These are phyloP conservation scores for Leccinum obscurum DNA, from an alignment of 768 basidiomycete species.

Conservation along the genomic window DNA sequence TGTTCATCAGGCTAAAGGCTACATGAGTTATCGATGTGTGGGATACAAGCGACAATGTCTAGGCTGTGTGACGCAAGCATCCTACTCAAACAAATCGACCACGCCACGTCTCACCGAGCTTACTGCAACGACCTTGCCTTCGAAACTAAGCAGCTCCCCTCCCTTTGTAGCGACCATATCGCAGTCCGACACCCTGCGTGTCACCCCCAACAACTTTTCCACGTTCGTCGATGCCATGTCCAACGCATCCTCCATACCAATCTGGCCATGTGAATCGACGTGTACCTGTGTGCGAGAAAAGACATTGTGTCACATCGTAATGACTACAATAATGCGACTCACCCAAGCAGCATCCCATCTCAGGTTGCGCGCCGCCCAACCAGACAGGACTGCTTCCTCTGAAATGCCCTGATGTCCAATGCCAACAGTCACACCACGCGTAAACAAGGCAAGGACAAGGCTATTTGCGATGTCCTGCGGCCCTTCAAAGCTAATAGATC, in stretches of 20 bases:
- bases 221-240: slow-evolving; percentile 44
- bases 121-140: slow-evolving; percentile 46
- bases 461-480: slow-evolving; percentile 67
- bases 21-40: too few species aligned
- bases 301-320: background rate
- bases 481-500: slow-evolving; percentile 54
- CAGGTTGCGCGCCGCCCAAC: slow-evolving; percentile 82
- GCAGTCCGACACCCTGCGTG: slow-evolving; percentile 8
- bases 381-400: slow-evolving; percentile 70
- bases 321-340: slow-evolving; percentile 50
- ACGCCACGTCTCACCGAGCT: slow-evolving; percentile 36
- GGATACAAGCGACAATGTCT: background rate
- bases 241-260: slow-evolving; percentile 40
- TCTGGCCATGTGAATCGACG: slow-evolving; percentile 40
- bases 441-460: slow-evolving; percentile 60
- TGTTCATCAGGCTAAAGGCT: too few species aligned
- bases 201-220: slow-evolving; percentile 43
- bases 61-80: background rate
- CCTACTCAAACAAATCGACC: slow-evolving; percentile 38
- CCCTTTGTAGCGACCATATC: slow-evolving; percentile 45
- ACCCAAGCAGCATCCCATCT: slow-evolving; percentile 91
- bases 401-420: slow-evolving; percentile 45
- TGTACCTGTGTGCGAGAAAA: slow-evolving; percentile 26
- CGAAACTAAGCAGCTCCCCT: slow-evolving; percentile 42
- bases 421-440: slow-evolving; percentile 63